Evolutionary conservation across 257 asterid genomes (phyloP), one percentile per base, ranked within the genome.

Genomic region (Anisodus tanguticus): DNA sequence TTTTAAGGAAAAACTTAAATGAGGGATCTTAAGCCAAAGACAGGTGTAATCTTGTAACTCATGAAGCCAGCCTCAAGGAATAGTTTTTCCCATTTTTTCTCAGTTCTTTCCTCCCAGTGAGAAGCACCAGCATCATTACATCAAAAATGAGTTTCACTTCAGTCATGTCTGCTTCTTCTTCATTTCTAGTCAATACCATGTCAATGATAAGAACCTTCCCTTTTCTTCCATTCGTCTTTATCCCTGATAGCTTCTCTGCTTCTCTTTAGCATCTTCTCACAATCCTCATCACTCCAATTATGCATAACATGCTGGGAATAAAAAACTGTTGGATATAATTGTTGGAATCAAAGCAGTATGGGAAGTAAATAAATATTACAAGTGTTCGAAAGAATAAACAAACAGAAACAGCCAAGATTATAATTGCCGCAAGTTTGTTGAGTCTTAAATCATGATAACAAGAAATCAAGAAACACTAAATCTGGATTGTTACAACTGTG

Each of bases 1-100:
- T 83, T 45, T 83, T 41, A 86, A 39, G 86, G 88, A 41, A 66
- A 86, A 57, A 79, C 60, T 51, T 86, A 83, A n/a, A 83, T 79
- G 3, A 83, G 53, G 31, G 86, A 79, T 51, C 84, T 55, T 9
- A 79, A 5, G 10, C 88, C 88, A 9, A 79, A 26, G 10, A 47
- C 8, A 4, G 54, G 55, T 4, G 47, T 79, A 26, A 86, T 68
- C 59, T 86, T 57, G 79, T 83, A 86, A 17, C 13, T 49, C 53
- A 16, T 79, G 45, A 83, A 83, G 4, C 84, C 86, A 49, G 82
- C 84, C 10, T 70, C 86, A n/a, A 5, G n/a, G 58, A 83, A 86
- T 35, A 86, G 51, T 3, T 57, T 51, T 57, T 12, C 82, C 86
- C 86, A 83, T 58, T 83, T 82, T 55, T 57, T 31, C 60, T 86